Evolutionary conservation across 192 early-diverging fungal genomes (phyloP).

Genomic region (Gonapodya sp.): DNA sequence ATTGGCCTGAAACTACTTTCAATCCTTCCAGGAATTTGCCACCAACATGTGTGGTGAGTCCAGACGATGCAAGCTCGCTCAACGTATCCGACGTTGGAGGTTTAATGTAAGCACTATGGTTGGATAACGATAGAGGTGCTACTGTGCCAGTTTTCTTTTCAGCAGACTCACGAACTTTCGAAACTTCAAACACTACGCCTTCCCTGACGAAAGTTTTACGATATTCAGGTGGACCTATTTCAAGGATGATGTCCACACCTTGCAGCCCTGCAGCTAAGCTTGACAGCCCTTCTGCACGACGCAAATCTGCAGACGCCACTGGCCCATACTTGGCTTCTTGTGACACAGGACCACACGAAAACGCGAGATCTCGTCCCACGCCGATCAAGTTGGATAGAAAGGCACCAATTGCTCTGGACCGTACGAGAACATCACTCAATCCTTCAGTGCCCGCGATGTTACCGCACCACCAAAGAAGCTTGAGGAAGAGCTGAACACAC

Average conservation of each 20-base stretch:
- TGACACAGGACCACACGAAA: neutral
- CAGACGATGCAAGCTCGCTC: too few relatives aligned
- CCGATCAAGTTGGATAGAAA: constrained; percentile 37
- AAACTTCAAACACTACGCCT: constrained; percentile 58
- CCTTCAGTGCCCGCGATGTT: constrained; percentile 26
- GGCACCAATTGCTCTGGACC: constrained; percentile 28
- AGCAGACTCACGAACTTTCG: constrained; percentile 25
- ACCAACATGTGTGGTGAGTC: too few relatives aligned
- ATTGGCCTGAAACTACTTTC: too few relatives aligned
- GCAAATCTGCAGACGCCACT: constrained; percentile 17
- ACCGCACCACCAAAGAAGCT: constrained; percentile 36
- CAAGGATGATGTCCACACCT: constrained; percentile 50
- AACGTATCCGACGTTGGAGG: too few relatives aligned
- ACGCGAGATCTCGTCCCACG: constrained; percentile 18
- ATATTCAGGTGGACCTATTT: constrained; percentile 50
- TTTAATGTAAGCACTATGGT: too few relatives aligned
- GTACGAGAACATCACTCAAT: constrained; percentile 31
- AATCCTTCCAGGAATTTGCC: constrained; percentile 12
- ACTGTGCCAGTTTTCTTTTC: constrained; percentile 11
- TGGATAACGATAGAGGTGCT: too few relatives aligned
- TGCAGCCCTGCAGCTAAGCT: constrained; percentile 47
- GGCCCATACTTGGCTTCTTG: neutral
- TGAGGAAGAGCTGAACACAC: constrained; percentile 44
- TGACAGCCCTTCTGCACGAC: constrained; percentile 28
- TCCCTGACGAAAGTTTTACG: constrained; percentile 56